These are phyloP conservation scores for Phytopythium chamaehyphon DNA, from an alignment of 352 stramenopile genomes.

Conservation along the genomic window DNA sequence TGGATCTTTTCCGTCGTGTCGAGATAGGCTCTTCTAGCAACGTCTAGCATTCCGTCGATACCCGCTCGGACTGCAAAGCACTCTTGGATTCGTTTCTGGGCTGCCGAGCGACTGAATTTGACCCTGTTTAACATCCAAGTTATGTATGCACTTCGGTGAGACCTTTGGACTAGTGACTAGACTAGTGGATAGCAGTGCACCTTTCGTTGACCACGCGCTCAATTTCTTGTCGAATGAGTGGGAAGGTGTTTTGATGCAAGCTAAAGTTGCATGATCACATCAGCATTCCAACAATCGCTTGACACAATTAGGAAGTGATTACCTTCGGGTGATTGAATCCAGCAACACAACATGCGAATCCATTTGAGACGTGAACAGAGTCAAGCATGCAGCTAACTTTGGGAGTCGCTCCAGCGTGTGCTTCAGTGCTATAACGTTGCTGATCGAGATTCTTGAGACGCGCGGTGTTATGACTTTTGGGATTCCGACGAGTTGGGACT, in stretches of 20 bases:
- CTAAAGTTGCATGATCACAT: slow-evolving; percentile 14
- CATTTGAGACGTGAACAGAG: slow-evolving; percentile 22
- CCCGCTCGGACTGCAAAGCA: slow-evolving; percentile 77
- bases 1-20: slow-evolving; percentile 84
- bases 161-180: too few species aligned
- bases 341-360: slow-evolving; percentile 40
- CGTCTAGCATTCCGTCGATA: slow-evolving; percentile 85
- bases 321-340: slow-evolving; percentile 66
- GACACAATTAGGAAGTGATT: slow-evolving; percentile 1
- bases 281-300: slow-evolving; percentile 6
- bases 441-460: slow-evolving; percentile 64
- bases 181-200: slow-evolving; percentile 14
- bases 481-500: slow-evolving; percentile 75
- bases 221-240: slow-evolving; percentile 52
- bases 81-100: slow-evolving; percentile 83
- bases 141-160: too few species aligned
- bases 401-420: slow-evolving; percentile 71
- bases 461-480: slow-evolving; percentile 72
- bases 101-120: slow-evolving; percentile 57
- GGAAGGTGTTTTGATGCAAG: slow-evolving; percentile 51
- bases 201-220: slow-evolving; percentile 73
- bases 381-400: slow-evolving; percentile 45
- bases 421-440: slow-evolving; percentile 82
- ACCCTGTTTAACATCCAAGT: too few species aligned
- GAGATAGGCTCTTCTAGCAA: slow-evolving; percentile 73